phyloP scores from a whole-genome alignment of 306 rosid species.

The Ammopiptanthus mongolicus region DNA sequence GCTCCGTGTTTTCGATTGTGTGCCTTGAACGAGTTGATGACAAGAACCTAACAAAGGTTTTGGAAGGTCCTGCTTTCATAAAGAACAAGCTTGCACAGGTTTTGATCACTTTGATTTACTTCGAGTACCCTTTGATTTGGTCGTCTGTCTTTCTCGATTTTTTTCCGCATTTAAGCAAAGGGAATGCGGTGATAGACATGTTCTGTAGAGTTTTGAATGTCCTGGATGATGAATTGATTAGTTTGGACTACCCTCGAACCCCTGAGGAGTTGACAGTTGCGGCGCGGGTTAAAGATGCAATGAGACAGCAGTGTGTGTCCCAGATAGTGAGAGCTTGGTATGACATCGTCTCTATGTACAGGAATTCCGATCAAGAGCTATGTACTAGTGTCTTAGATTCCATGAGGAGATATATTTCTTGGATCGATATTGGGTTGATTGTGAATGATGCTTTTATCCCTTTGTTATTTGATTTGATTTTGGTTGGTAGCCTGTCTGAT shows the following conservation, averaged over 20 bases:
- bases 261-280: slow-evolving; percentile 63
- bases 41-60: slow-evolving; percentile 50
- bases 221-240: slow-evolving; percentile 79
- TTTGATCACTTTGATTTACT: slow-evolving; percentile 72
- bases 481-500: slow-evolving; percentile 60
- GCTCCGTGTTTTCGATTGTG: slow-evolving; percentile 67
- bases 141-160: slow-evolving; percentile 79
- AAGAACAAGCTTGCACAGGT: slow-evolving; percentile 52
- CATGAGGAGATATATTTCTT: slow-evolving; percentile 77
- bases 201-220: slow-evolving; percentile 89
- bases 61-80: slow-evolving; percentile 64
- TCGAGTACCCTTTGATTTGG: slow-evolving; percentile 83
- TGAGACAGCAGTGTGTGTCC: slow-evolving; percentile 83
- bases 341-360: slow-evolving; percentile 62
- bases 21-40: slow-evolving; percentile 60
- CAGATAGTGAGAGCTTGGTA: slow-evolving; percentile 77
- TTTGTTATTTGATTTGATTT: slow-evolving; percentile 69
- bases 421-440: slow-evolving; percentile 89
- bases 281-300: slow-evolving; percentile 71
- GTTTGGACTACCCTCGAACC: slow-evolving; percentile 75
- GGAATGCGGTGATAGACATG: slow-evolving; percentile 78
- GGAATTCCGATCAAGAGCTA: slow-evolving; percentile 59
- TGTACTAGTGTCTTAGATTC: slow-evolving; percentile 68
- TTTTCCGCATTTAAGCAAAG: slow-evolving; percentile 68
- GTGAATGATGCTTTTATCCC: slow-evolving; percentile 81